Evolutionary conservation across 1,139 yeast genomes (phyloP).

Genomic region (Blastobotrys capitulatus): DNA sequence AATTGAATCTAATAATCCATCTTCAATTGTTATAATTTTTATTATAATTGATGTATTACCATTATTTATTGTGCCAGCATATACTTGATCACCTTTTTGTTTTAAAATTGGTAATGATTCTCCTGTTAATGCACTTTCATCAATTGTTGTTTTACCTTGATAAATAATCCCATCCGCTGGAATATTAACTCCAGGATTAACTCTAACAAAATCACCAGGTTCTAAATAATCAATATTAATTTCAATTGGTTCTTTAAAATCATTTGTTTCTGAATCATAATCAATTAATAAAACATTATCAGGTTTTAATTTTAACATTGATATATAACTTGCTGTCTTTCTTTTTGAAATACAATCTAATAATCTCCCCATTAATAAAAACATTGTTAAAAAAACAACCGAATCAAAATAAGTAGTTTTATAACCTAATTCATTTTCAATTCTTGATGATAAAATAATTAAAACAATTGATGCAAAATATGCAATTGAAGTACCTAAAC

Average conservation of each 20-base stretch:
- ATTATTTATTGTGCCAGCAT: conserved; percentile 65
- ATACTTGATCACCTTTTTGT: conserved; percentile 55
- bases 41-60: conserved; percentile 54
- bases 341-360: conserved; percentile 62
- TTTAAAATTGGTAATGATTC: conserved; percentile 68
- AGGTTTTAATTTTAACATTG: conserved; percentile 48
- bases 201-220: conserved; percentile 53
- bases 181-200: conserved; percentile 65
- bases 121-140: conserved; percentile 76
- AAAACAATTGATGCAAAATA: conserved; percentile 63
- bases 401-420: conserved; percentile 72
- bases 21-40: conserved; percentile 51
- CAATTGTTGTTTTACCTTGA: conserved; percentile 56
- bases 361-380: conserved; percentile 62
- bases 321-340: conserved; percentile 61
- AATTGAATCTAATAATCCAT: conserved; percentile 65
- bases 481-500: conserved; percentile 66
- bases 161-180: conserved; percentile 63
- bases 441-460: conserved; percentile 45
- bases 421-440: conserved; percentile 38
- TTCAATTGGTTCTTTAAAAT: conserved; percentile 26
- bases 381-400: conserved; percentile 68
- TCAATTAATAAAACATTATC: conserved; percentile 47
- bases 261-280: background rate
- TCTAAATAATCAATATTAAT: conserved; percentile 53